phyloP scores from a whole-genome alignment of 2,329 filamentous ascomycete genomes.

The Colletotrichum kahawae region DNA sequence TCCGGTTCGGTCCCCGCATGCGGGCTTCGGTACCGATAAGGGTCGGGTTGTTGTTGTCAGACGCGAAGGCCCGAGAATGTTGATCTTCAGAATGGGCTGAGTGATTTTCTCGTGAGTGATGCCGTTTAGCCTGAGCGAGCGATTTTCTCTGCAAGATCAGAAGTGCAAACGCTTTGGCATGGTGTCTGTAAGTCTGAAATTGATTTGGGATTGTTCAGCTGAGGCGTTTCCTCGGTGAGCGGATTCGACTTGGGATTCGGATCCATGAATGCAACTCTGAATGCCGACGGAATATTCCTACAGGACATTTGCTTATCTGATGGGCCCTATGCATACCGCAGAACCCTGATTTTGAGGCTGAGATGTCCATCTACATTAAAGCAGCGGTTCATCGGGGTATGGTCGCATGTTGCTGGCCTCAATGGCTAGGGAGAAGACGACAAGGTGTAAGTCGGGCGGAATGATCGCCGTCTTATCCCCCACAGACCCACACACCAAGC shows the following conservation, averaged over 20 bases:
- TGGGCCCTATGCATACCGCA: neutral
- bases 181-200: neutral
- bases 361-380: neutral
- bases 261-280: neutral
- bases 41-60: neutral
- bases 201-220: neutral
- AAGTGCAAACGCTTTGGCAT: neutral
- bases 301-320: neutral
- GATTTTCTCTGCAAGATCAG: neutral
- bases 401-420: neutral
- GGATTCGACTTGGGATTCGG: neutral
- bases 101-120: neutral
- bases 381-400: neutral
- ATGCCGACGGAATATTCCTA: neutral
- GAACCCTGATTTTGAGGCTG: neutral
- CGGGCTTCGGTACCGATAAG: neutral
- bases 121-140: neutral
- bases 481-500: neutral
- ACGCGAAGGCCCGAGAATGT: neutral
- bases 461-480: neutral
- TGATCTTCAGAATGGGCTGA: neutral
- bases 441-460: neutral
- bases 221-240: neutral
- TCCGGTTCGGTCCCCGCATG: neutral
- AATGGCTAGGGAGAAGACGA: neutral